Conservation (phyloP, 2,329 filamentous ascomycete species). For the Phyllosticta paracitricarpa region DNA sequence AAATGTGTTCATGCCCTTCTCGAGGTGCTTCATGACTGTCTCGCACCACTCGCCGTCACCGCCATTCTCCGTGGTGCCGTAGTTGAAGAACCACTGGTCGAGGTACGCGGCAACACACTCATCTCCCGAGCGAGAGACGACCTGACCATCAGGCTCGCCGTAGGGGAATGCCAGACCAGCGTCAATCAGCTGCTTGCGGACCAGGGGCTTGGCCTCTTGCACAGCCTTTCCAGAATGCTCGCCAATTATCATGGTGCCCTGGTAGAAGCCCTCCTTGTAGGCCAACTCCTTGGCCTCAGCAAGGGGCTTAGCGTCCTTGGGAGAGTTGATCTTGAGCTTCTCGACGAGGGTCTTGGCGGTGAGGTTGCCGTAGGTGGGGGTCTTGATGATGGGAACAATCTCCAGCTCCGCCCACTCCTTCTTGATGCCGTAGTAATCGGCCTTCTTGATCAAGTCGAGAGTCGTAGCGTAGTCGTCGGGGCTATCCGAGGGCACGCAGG, state of each 20-base stretch:
- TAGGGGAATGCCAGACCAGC: constrained; percentile 78
- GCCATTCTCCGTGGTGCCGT: constrained; percentile 56
- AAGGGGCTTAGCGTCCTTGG: constrained; percentile 85
- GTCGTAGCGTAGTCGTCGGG: constrained; percentile 91
- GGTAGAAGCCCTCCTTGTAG: constrained; percentile 97
- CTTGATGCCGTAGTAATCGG: constrained; percentile 91
- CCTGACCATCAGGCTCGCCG: constrained; percentile 82
- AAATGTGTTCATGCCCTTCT: constrained; percentile 66
- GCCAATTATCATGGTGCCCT: constrained; percentile 79
- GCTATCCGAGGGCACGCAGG: constrained; percentile 89
- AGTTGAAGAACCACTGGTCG: constrained; percentile 98
- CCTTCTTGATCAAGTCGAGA: constrained; percentile 82
- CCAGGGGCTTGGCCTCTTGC: constrained; percentile 75
- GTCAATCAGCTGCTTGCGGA: constrained; percentile 67
- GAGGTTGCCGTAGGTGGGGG: constrained; percentile 76
- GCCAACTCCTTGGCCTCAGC: constrained; percentile 91
- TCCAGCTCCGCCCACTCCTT: constrained; percentile 94
- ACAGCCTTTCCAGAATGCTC: constrained; percentile 84
- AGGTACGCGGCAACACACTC: constrained; percentile 88
- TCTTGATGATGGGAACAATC: constrained; percentile 66
- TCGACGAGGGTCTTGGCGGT: constrained; percentile 77
- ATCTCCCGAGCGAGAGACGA: constrained; percentile 80
- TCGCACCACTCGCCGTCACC: constrained; percentile 70
- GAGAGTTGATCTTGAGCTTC: constrained; percentile 90
- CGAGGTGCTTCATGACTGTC: constrained; percentile 39